Base-by-base conservation (phyloP, 768 basidiomycete genomes). In the Dendrothele bispora region DNA sequence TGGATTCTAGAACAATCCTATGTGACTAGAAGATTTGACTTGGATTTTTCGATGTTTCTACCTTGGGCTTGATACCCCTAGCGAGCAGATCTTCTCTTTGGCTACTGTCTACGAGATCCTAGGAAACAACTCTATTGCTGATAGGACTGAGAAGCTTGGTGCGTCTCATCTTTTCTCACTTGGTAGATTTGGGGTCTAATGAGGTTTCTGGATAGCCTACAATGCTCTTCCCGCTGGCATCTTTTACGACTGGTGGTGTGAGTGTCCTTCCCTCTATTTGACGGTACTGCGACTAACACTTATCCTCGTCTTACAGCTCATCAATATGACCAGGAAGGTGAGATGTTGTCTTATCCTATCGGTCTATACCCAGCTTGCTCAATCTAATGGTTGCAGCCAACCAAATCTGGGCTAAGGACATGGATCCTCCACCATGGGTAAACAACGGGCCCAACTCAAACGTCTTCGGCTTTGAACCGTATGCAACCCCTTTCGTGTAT, bases 391-490 rank as follows among this genome's bases (percentile, higher is more conserved):
- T n/a, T 17, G 22, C 24, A 73, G 71, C 67, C 2, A 74, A 74
- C 29, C 70, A 74, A 51, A 69, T 74, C 25, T 72, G 71, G 72
- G 67, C 70, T 1, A 57, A 71, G 49, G 59, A 50, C 15, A 71
- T 71, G 61, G 56, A 70, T 34, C 70, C 70, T 1, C 51, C 61
- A 14, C 70, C 70, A 11, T 71, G 65, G 65, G 68, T 62, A 15
- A 64, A 66, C 30, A 72, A 72, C 38, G 66, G 65, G 3, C 67
- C 67, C 2, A 63, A 69, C 39, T 70, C 67, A 0, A 74, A 72
- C 39, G 67, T 74, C 5, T 74, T 70, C 45, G 72, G 72, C 1
- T 71, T 71, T 42, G 72, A 73, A 52, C 71, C 71, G 70, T 73
- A 47, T 7, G 65, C 59, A 5, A 8, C 41, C 21, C 17, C 10